Evolutionary conservation across 768 basidiomycete species (phyloP), one percentile per base, ranked within the genome.

Genomic region (Naematelia aurantialba): DNA sequence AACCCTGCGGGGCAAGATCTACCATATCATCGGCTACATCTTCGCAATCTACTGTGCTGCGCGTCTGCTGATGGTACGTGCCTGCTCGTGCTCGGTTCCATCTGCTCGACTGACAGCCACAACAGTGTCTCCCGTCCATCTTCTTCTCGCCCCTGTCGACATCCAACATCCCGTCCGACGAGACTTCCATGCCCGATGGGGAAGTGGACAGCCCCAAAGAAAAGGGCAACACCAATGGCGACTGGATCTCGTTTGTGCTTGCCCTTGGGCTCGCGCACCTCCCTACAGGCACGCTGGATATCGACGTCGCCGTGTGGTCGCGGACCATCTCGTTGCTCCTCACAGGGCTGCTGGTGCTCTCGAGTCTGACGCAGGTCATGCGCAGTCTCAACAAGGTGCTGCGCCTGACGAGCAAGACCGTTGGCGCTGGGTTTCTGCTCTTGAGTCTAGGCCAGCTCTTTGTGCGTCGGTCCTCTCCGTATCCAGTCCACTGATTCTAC

Each of bases 181-280:
- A 39, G 17, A 39, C 34, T 19, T 45, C 52, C 5, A 5, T 31
- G 21, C 2, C 34, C 30, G 45, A 26, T 11, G 26, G 42, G 13
- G 51, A 34, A 13, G 47, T 14, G 10, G 24, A 22, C 26, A 24
- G 39, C 5, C 56, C 58, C 45, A 52, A 63, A 45, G 60, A 51
- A 26, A 70, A 72, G 54, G 73, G 70, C 14, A 74, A 70, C 42
- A 68, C 72, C 30, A 76, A 75, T 44, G 73, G 73, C 14, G 75
- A 76, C 54, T 76, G 75, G 75, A 76, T 76, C n/a, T 75, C 73
- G 4, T 75, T 72, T 62, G 60, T 70, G 19, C 65, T 76, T 42
- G 75, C 73, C 19, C 56, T 70, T 29, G 69, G 62, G 2, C 51
- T 76, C 21, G 69, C 65, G 47, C 67, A 72, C 10, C 44, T 76